Base-by-base conservation (phyloP, 345 rosid species). In the Syzygium grande region DNA sequence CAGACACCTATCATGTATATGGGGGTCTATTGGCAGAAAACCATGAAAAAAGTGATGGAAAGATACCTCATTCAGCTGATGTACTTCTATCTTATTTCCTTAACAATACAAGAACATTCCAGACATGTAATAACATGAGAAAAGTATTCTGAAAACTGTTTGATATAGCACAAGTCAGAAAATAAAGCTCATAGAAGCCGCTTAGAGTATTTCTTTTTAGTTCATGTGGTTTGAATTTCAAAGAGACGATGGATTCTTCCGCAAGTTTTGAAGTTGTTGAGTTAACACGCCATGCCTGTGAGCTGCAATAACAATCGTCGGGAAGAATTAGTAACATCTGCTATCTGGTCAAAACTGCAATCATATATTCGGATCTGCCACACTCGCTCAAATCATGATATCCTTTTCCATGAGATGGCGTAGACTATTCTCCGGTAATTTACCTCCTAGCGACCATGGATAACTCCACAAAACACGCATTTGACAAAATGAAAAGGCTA, bases 261-360 rank as follows among this genome's bases (percentile, higher is more conserved):
- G 2, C 14, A 0, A 5, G 19, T 73, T 34, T 73, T 19, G 49
- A 38, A 73, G 10, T 73, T 38, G 80, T 49, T 19, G 0, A 34
- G 27, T 2, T 38, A 73, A 9, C 27, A 73, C 0, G 0, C 49
- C 4, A 1, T 73, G 80, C 49, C 27, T 73, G 80, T 8, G 1
- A 38, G 49, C 49, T 5, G 8, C 27, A 5, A 19, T 19, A 73
- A 34, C 43, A 73, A 73, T 73, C 0, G 1, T 73, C 1, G 0
- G 1, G 49, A 73, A 34, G 25, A 38, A 34, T 73, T 73, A 34
- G 80, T 19, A 14, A 7, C 49, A 73, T 73, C 17, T 9, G 49
- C 0, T 73, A 73, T 30, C 78, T 8, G 1, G 11, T 11, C 1
- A 65, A 65, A 0, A 16, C 49, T 0, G 27, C 49, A 0, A 38